A percentile compares a stretch with the other conserved stretches of the same genome.
Conservation (phyloP, 169 alveolate species). For the Plasmodium ovale region DNA sequence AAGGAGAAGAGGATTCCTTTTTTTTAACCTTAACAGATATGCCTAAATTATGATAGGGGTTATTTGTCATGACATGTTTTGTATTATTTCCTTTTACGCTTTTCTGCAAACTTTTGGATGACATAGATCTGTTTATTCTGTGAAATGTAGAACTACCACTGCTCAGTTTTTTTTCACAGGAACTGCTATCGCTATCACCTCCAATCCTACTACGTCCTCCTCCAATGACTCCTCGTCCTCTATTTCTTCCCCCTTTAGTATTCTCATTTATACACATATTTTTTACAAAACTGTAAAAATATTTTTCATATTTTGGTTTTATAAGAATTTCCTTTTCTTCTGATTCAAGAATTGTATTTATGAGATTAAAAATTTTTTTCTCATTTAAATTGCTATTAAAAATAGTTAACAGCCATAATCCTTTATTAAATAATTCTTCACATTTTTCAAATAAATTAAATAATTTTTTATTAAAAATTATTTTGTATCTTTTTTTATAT, state of each 20-base stretch:
- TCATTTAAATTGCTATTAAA: conserved; percentile 45
- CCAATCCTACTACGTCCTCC: not conserved
- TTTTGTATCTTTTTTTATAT: conserved; percentile 56
- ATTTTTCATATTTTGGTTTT: conserved; percentile 68
- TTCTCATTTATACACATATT: conserved; percentile 14
- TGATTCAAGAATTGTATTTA: conserved; percentile 66
- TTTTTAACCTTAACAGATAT: conserved; percentile 35
- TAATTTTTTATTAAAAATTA: conserved; percentile 64
- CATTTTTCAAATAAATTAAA: conserved; percentile 55
- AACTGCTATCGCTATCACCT: not conserved
- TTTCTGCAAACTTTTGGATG: conserved; percentile 2
- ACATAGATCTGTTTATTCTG: conserved; percentile 16
- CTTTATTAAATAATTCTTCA: conserved; percentile 66
- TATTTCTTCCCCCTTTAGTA: not conserved
- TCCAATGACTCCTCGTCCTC: not conserved
- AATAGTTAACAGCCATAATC: conserved; percentile 41
- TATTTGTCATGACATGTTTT: conserved; percentile 7
- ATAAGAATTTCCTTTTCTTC: conserved; percentile 67
- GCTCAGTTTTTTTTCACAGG: conserved; percentile 12
- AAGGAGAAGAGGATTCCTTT: conserved; percentile 13
- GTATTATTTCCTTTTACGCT: conserved; percentile 1
- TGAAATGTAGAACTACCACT: conserved; percentile 24
- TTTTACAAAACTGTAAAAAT: conserved; percentile 59
- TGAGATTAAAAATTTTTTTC: conserved; percentile 32
- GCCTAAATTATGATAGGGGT: conserved; percentile 30